Base-by-base conservation (phyloP, 345 rosid genomes). In the Toxicodendron radicans region DNA sequence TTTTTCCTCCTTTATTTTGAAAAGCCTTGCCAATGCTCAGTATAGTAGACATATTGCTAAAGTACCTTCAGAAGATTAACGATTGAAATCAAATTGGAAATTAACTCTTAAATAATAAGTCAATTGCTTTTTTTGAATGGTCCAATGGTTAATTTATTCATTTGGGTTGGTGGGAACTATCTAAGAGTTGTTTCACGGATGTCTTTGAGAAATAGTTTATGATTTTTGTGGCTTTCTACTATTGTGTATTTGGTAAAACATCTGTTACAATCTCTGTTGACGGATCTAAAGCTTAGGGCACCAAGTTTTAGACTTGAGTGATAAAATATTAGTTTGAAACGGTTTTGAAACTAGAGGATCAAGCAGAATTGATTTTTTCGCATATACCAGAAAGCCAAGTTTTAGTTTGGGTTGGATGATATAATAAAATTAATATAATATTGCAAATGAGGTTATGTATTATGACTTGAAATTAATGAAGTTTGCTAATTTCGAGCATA, bases 261-360 rank as follows among this genome's bases (percentile, higher is more conserved):
- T 49, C 23, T 67, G 71, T 68, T 52, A 4, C 8, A 48, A 14
- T 13, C 54, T 65, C 30, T 21, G 6, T 64, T 43, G 49, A 43
- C 30, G 45, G 27, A 32, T 41, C 68, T 43, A 12, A 64, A 64
- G 49, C 20, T 43, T 43, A 64, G 17, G 43, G 23, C 10, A 2
- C 68, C 53, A 12, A 0, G 18, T 20, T 64, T 5, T 64, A 43
- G 16, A 23, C 68, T 43, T 0, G 38, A 10, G 11, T 11, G 52
- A 49, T 64, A 6, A 43, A 64, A 27, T 67, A 27, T 27, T 27
- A 27, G 30, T 17, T 10, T 17, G 52, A 17, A 49, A 51, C 10
- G 14, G 46, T 53, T 68, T 68, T 49, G 54, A 68, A 68, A 35
- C n/a, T 51, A 52, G 9, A 4, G 21, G 45, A 70, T 58, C 18